Conservation (phyloP, 306 rosid genomes). For the Argentina anserina region DNA sequence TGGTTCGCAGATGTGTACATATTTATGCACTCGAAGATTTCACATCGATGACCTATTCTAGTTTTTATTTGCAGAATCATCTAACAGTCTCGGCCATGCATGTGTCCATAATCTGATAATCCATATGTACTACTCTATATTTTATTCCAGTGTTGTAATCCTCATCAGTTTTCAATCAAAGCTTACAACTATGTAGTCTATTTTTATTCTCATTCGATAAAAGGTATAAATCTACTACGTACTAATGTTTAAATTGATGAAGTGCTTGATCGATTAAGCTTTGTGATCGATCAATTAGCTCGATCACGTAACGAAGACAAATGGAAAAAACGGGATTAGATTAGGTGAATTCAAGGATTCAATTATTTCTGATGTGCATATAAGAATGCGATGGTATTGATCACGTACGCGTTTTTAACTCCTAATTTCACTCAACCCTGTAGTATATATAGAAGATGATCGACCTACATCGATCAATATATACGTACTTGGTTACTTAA, state of each 20-base stretch:
- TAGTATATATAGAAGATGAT: no score
- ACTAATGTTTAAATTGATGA: neutral
- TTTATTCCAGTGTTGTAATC: neutral
- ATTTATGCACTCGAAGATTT: conserved; percentile 3
- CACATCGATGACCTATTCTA: neutral
- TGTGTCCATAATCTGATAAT: no score
- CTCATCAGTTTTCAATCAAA: neutral
- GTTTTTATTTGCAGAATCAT: neutral
- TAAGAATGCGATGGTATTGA: no score
- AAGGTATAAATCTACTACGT: neutral
- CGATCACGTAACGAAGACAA: neutral
- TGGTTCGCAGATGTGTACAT: conserved; percentile 5
- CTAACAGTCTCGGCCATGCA: neutral
- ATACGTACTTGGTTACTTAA: no score
- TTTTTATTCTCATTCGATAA: neutral
- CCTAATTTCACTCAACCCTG: neutral
- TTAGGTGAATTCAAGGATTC: no score
- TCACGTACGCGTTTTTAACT: neutral
- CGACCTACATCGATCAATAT: no score
- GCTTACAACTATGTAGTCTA: neutral
- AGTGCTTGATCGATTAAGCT: neutral
- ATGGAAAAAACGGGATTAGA: neutral
- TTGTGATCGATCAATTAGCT: neutral
- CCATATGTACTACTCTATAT: neutral
- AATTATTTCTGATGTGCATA: no score